Evolutionary conservation across 768 basidiomycete genomes (phyloP), one percentile per base, ranked within the genome.

Genomic region (Rhizopogon salebrosus): DNA sequence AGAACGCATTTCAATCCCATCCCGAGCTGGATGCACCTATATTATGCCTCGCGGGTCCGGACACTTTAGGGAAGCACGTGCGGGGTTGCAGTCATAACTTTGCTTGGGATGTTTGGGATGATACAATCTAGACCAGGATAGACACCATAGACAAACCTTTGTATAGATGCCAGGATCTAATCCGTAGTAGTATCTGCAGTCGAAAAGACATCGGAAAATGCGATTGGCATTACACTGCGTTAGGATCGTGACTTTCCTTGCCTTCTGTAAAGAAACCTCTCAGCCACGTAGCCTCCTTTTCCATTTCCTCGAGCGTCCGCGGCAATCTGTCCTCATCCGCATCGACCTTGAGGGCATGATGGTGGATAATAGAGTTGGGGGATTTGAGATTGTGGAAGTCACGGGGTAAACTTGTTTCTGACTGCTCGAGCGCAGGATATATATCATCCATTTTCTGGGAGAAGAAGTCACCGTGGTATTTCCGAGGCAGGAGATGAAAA

Each of bases 401-500:
- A 13, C 62, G 66, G 0, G 74, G 64, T 34, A 90, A 69, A 1
- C 67, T 67, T 4, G 66, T 74, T 69, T 91, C 88, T 5, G 80
- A 74, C 1, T 68, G 68, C 65, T 95, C 93, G 13, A 98, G 67
- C 2, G 77, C 84, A 3, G 87, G 88, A 68, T 97, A 92, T 38
- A 92, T 68, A n/a, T 80, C 81, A 65, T 92, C 88, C 60, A 83
- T 87, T 50, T 71, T 72, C 11, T 65, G 71, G 18, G 80, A 73
- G 64, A 89, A 92, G 20, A 69, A 72, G 68, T 92, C 89, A 10
- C 85, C 85, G 42, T 72, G 74, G 29, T 77, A 71, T 62, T 84
- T 84, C 2, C 95, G 83, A 20, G 97, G 97, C 4, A 99, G 71
- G 26, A 98, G 70, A 65, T 99, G 97, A 60, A 97, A 87, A 69